Conservation (phyloP, 2,329 filamentous ascomycete species). For the Diaporthe amygdali region DNA sequence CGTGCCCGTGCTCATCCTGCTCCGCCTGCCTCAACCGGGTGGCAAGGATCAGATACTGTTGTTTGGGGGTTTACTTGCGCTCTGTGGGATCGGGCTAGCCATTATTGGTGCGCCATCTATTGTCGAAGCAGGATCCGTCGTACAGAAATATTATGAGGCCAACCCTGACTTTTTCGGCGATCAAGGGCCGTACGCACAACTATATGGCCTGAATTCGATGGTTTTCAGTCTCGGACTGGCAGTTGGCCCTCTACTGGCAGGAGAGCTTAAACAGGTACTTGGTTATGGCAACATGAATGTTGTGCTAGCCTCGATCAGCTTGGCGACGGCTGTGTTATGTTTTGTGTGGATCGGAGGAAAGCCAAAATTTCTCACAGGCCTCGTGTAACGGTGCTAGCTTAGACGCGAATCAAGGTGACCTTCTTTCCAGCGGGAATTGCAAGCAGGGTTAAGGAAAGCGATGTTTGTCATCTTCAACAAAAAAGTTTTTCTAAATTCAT, state of each 20-base stretch:
- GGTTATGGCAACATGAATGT: conserved; percentile 65
- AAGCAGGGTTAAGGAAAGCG: too few species aligned
- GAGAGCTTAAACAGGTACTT: conserved; percentile 52
- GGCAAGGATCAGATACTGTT: conserved; percentile 17
- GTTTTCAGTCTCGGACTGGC: conserved; percentile 65
- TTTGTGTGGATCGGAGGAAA: conserved; percentile 52
- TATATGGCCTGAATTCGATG: conserved; percentile 70
- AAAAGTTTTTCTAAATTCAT: too few species aligned
- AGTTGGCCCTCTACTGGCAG: conserved; percentile 63
- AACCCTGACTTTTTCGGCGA: conserved; percentile 61
- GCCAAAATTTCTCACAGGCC: conserved; percentile 38
- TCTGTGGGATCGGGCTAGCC: conserved; percentile 54
- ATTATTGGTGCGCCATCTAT: conserved; percentile 58
- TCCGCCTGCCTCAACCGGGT: conserved; percentile 19
- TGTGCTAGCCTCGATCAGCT: conserved; percentile 51
- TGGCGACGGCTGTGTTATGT: conserved; percentile 46
- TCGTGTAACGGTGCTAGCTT: neutral
- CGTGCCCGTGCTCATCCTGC: conserved; percentile 14
- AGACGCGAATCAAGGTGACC: neutral
- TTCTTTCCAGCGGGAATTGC: too few species aligned
- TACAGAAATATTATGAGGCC: conserved; percentile 59
- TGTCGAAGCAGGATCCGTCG: conserved; percentile 60
- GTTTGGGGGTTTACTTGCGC: conserved; percentile 16
- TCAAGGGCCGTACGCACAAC: conserved; percentile 66
- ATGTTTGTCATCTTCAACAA: neutral